A percentile compares a stretch with the other conserved stretches of the same genome.
Conservation (phyloP, 2,329 filamentous ascomycete genomes). For the Exserohilum rostratum region DNA sequence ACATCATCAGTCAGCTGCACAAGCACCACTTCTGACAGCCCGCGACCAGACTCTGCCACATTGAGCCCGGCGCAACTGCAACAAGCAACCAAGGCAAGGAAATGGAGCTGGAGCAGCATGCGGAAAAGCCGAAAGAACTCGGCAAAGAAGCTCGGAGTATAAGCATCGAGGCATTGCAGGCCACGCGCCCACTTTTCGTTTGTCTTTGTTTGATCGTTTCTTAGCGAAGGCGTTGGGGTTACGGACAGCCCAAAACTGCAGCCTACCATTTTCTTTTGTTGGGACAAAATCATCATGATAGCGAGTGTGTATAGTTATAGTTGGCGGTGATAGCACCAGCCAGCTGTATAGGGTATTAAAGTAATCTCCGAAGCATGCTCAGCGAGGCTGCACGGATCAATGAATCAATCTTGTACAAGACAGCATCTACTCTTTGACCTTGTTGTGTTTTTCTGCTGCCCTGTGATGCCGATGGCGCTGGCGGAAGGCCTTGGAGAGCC, state of each 20-base stretch:
- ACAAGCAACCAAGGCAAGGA: slow-evolving; percentile 18
- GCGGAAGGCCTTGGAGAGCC: slow-evolving; percentile 12
- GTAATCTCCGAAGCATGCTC: background rate
- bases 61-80: slow-evolving; percentile 25
- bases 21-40: slow-evolving; percentile 25
- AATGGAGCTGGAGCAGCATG: slow-evolving; percentile 32
- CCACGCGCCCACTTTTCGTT: slow-evolving; percentile 6
- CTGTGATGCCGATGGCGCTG: background rate
- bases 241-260: slow-evolving; percentile 3
- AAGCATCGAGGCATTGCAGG: background rate
- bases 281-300: slow-evolving; percentile 1
- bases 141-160: slow-evolving; percentile 1
- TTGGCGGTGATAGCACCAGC: background rate
- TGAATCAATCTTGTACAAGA: background rate
- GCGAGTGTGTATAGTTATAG: background rate
- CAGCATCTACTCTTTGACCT: background rate
- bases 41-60: slow-evolving; percentile 43
- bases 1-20: slow-evolving; percentile 17
- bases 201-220: slow-evolving; percentile 6
- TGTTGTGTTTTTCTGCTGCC: too few relatives aligned
- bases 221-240: slow-evolving; percentile 28
- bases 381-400: background rate
- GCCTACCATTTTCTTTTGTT: slow-evolving; percentile 20
- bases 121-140: slow-evolving; percentile 25
- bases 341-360: slow-evolving; percentile 10